Percentiles rank a stretch among this genome's conserved stretches.
Conservation (phyloP, 2,329 filamentous ascomycete species). For the Apiospora rasikravindrae region DNA sequence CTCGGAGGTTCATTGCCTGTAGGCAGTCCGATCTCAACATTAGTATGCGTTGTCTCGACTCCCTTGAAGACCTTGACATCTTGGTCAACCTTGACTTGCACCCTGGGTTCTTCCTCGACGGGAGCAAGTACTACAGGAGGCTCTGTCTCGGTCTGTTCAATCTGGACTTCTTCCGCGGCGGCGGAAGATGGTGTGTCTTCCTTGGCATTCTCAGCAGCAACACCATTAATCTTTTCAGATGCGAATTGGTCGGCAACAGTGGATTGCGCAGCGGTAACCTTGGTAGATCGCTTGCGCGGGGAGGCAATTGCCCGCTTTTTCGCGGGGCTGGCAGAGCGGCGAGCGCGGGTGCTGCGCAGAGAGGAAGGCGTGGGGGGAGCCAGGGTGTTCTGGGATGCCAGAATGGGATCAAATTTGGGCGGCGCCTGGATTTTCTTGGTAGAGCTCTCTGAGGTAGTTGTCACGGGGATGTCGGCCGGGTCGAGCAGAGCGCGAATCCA, state of each 20-base stretch:
- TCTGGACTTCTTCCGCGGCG: conserved; percentile 36
- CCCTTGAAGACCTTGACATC: conserved; percentile 55
- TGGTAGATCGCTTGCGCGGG: conserved; percentile 59
- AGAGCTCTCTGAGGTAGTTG: conserved; percentile 65
- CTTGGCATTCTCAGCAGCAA: conserved; percentile 26
- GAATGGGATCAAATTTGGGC: conserved; percentile 71
- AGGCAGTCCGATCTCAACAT: conserved; percentile 78
- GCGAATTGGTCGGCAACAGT: conserved; percentile 24
- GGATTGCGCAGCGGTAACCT: conserved; percentile 39
- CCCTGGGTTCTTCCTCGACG: conserved; percentile 61
- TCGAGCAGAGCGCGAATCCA: conserved; percentile 96
- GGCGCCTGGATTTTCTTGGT: conserved; percentile 80
- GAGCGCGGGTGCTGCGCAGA: conserved; percentile 53
- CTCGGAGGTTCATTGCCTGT: conserved; percentile 67
- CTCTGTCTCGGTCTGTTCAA: conserved; percentile 58
- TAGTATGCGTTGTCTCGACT: conserved; percentile 71
- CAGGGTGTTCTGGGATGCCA: conserved; percentile 48
- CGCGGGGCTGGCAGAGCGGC: conserved; percentile 63
- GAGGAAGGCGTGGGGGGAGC: conserved; percentile 56
- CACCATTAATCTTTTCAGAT: background rate
- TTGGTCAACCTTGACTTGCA: conserved; percentile 74
- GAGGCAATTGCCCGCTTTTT: conserved; percentile 59
- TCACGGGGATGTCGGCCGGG: conserved; percentile 73
- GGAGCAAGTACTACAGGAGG: conserved; percentile 54
- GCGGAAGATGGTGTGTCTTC: conserved; percentile 41